phyloP scores from a whole-genome alignment of 768 basidiomycete species.

The Boletus reticulatus region DNA sequence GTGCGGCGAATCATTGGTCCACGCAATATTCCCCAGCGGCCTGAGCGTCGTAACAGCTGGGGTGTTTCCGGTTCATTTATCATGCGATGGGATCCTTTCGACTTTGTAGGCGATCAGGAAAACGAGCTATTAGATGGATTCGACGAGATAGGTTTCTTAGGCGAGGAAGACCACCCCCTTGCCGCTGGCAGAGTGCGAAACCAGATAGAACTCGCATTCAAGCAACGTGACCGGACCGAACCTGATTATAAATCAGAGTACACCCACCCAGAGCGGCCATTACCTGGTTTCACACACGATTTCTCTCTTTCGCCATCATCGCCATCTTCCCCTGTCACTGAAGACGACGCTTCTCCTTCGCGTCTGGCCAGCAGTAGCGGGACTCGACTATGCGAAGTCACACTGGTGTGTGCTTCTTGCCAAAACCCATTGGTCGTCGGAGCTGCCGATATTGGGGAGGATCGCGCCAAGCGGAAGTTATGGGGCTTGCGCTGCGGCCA shows the following conservation, averaged over 20 bases:
- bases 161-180: slow-evolving; percentile 10
- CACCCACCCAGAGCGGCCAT: slow-evolving; percentile 58
- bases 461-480: slow-evolving; percentile 46
- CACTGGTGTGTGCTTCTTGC: slow-evolving; percentile 68
- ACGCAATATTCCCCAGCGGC: slow-evolving; percentile 8
- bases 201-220: slow-evolving; percentile 25
- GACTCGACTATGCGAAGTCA: slow-evolving; percentile 31
- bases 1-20: slow-evolving; percentile 29
- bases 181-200: slow-evolving; percentile 14
- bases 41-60: slow-evolving; percentile 19
- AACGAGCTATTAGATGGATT: slow-evolving; percentile 12
- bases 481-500: slow-evolving; percentile 81
- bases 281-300: slow-evolving; percentile 67
- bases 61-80: slow-evolving; percentile 27
- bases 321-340: slow-evolving; percentile 25
- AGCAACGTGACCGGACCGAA: slow-evolving; percentile 20
- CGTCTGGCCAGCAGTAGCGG: slow-evolving; percentile 24
- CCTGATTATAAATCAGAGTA: slow-evolving; percentile 54
- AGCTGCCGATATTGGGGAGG: slow-evolving; percentile 46
- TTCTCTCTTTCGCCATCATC: slow-evolving; percentile 45
- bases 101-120: slow-evolving; percentile 14
- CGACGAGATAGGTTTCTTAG: slow-evolving; percentile 18
- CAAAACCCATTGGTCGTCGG: slow-evolving; percentile 59
- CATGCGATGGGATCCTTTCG: slow-evolving; percentile 31
- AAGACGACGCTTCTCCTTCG: slow-evolving; percentile 38